Conservation (phyloP, 140 eudicot species). For the Senecio squalidus region DNA sequence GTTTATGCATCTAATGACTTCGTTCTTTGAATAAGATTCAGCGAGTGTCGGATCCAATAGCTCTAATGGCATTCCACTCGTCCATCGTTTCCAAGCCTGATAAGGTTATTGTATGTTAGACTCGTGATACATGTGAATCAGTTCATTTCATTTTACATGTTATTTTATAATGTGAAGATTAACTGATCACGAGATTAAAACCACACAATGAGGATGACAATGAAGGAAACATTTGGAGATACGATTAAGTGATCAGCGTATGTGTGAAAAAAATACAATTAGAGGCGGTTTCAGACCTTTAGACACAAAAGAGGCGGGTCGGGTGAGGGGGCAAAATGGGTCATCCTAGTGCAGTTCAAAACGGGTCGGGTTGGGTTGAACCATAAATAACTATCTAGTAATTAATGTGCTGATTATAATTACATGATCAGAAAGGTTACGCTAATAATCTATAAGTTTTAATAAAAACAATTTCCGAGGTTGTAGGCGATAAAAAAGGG, state of each 20-base stretch:
- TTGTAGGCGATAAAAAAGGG: too few relatives aligned
- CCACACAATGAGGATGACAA: background rate
- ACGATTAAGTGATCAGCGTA: background rate
- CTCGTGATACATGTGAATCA: background rate
- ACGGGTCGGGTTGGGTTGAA: too few relatives aligned
- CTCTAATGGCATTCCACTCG: slow-evolving; percentile 18
- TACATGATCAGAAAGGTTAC: too few relatives aligned
- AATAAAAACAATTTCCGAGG: too few relatives aligned
- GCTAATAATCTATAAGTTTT: too few relatives aligned
- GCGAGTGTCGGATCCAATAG: slow-evolving; percentile 22
- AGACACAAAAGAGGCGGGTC: background rate
- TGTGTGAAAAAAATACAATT: too few relatives aligned
- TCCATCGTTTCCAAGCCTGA: slow-evolving; percentile 53
- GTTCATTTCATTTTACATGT: background rate
- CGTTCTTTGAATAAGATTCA: slow-evolving; percentile 10
- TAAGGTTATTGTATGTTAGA: background rate
- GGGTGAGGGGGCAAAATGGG: slow-evolving; percentile 7
- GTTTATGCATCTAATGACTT: slow-evolving; percentile 36
- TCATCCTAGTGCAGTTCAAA: background rate
- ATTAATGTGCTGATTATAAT: too few relatives aligned
- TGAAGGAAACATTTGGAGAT: background rate
- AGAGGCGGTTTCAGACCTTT: background rate
- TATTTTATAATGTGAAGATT: background rate
- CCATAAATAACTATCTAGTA: too few relatives aligned
- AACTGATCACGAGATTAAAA: slow-evolving; percentile 2